Evolutionary conservation across 2,329 filamentous ascomycete species (phyloP).

Genomic region (Fusarium anthophilum): DNA sequence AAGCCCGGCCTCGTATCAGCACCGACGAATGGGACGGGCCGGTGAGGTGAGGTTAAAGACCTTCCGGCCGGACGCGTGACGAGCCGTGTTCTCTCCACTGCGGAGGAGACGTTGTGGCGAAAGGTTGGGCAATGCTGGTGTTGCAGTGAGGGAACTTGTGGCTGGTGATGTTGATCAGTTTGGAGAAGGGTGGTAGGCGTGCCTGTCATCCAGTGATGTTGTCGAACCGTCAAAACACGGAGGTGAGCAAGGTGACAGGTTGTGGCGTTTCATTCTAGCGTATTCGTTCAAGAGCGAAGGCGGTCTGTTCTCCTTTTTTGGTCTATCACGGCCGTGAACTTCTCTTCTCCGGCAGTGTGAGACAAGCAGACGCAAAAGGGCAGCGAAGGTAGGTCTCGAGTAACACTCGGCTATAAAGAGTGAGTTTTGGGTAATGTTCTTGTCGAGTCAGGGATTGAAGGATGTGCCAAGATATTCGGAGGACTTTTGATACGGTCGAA

Average conservation of each 20-base stretch:
- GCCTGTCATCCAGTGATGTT: conserved; percentile 7
- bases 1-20: conserved; percentile 37
- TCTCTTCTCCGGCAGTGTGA: background rate
- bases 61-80: conserved; percentile 29
- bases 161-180: conserved; percentile 18
- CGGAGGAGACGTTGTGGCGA: conserved; percentile 21
- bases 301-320: background rate
- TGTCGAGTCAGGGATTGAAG: background rate
- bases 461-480: background rate
- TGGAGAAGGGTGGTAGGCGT: conserved; percentile 23
- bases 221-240: background rate
- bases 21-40: conserved; percentile 34
- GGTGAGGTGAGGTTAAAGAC: conserved; percentile 11
- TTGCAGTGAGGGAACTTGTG: conserved; percentile 6
- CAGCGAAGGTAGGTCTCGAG: background rate
- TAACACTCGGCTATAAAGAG: conserved; percentile 1
- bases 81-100: conserved; percentile 28
- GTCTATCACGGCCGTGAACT: background rate
- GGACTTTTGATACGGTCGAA: conserved; percentile 14
- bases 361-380: background rate
- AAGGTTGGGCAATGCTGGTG: background rate
- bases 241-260: conserved; percentile 4
- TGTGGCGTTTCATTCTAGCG: conserved; percentile 26
- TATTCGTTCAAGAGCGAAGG: background rate
- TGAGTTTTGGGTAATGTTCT: background rate